phyloP scores from a whole-genome alignment of 768 basidiomycete species.

The Ramaria sp. region DNA sequence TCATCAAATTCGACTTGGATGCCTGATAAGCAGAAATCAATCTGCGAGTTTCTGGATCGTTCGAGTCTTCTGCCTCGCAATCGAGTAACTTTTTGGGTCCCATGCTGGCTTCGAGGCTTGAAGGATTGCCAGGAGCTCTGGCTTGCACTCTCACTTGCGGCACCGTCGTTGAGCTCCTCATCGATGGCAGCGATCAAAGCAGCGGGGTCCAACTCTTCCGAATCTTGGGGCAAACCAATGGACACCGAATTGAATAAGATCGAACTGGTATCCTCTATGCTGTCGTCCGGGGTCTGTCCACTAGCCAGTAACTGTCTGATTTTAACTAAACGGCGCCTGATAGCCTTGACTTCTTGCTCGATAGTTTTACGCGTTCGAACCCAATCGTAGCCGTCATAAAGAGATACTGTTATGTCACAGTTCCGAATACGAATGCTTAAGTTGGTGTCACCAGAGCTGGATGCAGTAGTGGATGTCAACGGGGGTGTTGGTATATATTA shows the following conservation, averaged over 20 bases:
- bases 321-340: slow-evolving; percentile 76
- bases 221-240: slow-evolving; percentile 76
- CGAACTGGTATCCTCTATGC: slow-evolving; percentile 57
- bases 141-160: slow-evolving; percentile 46
- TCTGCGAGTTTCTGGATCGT: slow-evolving; percentile 67
- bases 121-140: slow-evolving; percentile 90
- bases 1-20: slow-evolving; percentile 58
- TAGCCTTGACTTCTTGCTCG: slow-evolving; percentile 79
- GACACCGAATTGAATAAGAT: slow-evolving; percentile 91
- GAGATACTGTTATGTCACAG: slow-evolving; percentile 53
- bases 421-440: slow-evolving; percentile 47
- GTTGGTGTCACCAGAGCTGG: slow-evolving; percentile 35
- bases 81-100: slow-evolving; percentile 32
- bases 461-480: not conserved
- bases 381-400: slow-evolving; percentile 98
- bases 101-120: slow-evolving; percentile 28
- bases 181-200: slow-evolving; percentile 87
- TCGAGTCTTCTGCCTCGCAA: slow-evolving; percentile 47
- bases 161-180: slow-evolving; percentile 71
- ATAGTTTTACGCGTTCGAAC: slow-evolving; percentile 71
- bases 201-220: slow-evolving; percentile 62
- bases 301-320: slow-evolving; percentile 87
- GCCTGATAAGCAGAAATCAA: slow-evolving; percentile 71
- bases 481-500: not conserved
- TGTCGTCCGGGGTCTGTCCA: slow-evolving; percentile 78